These are phyloP conservation scores for Ophiocordyceps australis DNA, from an alignment of 2,329 filamentous ascomycete species.

Conservation along the genomic window DNA sequence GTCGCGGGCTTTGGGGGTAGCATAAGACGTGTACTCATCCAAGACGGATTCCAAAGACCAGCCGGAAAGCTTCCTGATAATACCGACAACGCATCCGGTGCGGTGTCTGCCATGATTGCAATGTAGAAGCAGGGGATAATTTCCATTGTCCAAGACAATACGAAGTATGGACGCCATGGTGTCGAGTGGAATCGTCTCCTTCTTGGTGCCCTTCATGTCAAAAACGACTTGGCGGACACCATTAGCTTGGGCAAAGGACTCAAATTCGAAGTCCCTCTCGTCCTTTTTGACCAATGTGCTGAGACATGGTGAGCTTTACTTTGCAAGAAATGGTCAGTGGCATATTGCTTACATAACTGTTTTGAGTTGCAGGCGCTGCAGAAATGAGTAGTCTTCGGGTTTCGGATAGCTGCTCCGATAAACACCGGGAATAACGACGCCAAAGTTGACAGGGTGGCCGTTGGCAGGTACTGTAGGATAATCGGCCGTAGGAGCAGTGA, in stretches of 20 bases:
- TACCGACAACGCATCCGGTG: constrained; percentile 75
- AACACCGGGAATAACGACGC: constrained; percentile 51
- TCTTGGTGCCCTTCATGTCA: constrained; percentile 78
- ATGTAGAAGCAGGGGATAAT: constrained; percentile 72
- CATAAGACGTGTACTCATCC: constrained; percentile 55
- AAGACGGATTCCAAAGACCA: constrained; percentile 46
- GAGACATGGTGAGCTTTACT: no score
- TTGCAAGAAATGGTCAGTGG: constrained; percentile 1
- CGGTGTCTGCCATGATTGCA: constrained; percentile 93
- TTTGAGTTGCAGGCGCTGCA: constrained; percentile 51
- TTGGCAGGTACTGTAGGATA: constrained; percentile 7
- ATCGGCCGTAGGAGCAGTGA: constrained; percentile 4
- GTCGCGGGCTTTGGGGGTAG: constrained; percentile 39
- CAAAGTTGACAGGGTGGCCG: constrained; percentile 52
- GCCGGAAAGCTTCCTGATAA: constrained; percentile 54
- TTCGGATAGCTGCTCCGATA: constrained; percentile 73
- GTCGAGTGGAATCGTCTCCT: constrained; percentile 45
- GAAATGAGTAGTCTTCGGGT: constrained; percentile 49
- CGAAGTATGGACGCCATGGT: constrained; percentile 56
- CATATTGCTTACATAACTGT: constrained; percentile 50
- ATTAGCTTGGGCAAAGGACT: constrained; percentile 44
- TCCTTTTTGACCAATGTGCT: constrained; percentile 49
- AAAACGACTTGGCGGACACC: constrained; percentile 58
- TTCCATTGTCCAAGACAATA: constrained; percentile 50
- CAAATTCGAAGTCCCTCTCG: constrained; percentile 28